A percentile compares a stretch with the other conserved stretches of the same genome.
phyloP scores from a whole-genome alignment of 2,329 filamentous ascomycete species.

The Fusarium solani-melongenae region DNA sequence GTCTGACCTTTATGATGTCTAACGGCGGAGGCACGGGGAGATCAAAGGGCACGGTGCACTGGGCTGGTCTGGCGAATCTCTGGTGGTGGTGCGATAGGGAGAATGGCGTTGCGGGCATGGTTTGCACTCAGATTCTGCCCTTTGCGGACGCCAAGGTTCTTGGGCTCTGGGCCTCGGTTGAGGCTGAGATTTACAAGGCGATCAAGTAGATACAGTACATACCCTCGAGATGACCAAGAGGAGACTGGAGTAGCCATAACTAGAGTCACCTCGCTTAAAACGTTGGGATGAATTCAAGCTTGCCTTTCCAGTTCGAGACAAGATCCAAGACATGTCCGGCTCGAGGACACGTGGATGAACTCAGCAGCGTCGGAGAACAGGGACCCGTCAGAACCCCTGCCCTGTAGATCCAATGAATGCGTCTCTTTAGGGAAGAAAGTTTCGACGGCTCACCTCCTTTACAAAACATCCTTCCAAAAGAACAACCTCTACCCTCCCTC shows the following conservation, averaged over 20 bases:
- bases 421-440: not conserved
- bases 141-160: slow-evolving; percentile 58
- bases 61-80: slow-evolving; percentile 70
- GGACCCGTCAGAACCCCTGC: not conserved
- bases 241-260: too few relatives aligned
- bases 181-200: slow-evolving; percentile 52
- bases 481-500: not conserved
- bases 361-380: not conserved
- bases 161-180: slow-evolving; percentile 53
- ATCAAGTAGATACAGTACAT: slow-evolving; percentile 12
- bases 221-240: too few relatives aligned
- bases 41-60: slow-evolving; percentile 61
- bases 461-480: not conserved
- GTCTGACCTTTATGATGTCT: slow-evolving; percentile 67
- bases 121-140: slow-evolving; percentile 62
- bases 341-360: not conserved
- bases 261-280: not conserved
- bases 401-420: not conserved
- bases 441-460: not conserved
- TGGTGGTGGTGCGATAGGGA: slow-evolving; percentile 74
- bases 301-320: not conserved
- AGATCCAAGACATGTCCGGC: not conserved
- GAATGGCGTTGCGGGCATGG: slow-evolving; percentile 65
- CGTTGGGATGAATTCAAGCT: not conserved
- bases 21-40: slow-evolving; percentile 62